Conservation (phyloP, 2,329 filamentous ascomycete species). For the Alternaria conjuncta region DNA sequence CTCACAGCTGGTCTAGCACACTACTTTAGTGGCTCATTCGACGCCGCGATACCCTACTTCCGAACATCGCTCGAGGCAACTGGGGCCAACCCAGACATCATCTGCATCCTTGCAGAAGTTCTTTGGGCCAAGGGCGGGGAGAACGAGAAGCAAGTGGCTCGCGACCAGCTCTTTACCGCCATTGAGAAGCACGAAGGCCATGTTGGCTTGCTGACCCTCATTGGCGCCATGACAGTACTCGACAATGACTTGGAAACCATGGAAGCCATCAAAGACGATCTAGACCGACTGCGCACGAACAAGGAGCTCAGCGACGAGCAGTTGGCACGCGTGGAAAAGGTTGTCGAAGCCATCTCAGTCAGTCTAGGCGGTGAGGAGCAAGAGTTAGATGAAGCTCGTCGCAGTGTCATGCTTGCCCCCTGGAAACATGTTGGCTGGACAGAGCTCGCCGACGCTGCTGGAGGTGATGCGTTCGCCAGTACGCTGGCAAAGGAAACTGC, state of each 20-base stretch:
- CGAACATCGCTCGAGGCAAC: slow-evolving; percentile 80
- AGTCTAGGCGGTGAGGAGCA: slow-evolving; percentile 57
- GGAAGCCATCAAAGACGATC: slow-evolving; percentile 79
- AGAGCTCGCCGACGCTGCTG: slow-evolving; percentile 67
- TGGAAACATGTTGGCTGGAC: slow-evolving; percentile 82
- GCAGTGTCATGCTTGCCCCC: slow-evolving; percentile 81
- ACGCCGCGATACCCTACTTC: slow-evolving; percentile 79
- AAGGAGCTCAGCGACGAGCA: slow-evolving; percentile 68
- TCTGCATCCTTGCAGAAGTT: slow-evolving; percentile 87
- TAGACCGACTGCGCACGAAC: slow-evolving; percentile 73
- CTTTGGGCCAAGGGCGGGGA: slow-evolving; percentile 88
- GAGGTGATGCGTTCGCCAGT: slow-evolving; percentile 59
- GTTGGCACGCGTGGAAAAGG: slow-evolving; percentile 72
- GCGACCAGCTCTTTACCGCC: slow-evolving; percentile 79
- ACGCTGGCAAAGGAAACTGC: slow-evolving; percentile 87
- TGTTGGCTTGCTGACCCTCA: slow-evolving; percentile 77
- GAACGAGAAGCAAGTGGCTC: slow-evolving; percentile 75
- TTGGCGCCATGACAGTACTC: slow-evolving; percentile 83
- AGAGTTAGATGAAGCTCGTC: slow-evolving; percentile 70
- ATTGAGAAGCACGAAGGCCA: slow-evolving; percentile 78
- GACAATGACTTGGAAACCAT: slow-evolving; percentile 80
- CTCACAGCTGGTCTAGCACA: slow-evolving; percentile 84
- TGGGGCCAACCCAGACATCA: slow-evolving; percentile 76
- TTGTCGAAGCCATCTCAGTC: slow-evolving; percentile 76
- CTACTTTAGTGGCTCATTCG: slow-evolving; percentile 71